Percentiles rank a stretch among this genome's conserved stretches.
Conservation (phyloP, 2,329 filamentous ascomycete species). For the Balansia obtecta region DNA sequence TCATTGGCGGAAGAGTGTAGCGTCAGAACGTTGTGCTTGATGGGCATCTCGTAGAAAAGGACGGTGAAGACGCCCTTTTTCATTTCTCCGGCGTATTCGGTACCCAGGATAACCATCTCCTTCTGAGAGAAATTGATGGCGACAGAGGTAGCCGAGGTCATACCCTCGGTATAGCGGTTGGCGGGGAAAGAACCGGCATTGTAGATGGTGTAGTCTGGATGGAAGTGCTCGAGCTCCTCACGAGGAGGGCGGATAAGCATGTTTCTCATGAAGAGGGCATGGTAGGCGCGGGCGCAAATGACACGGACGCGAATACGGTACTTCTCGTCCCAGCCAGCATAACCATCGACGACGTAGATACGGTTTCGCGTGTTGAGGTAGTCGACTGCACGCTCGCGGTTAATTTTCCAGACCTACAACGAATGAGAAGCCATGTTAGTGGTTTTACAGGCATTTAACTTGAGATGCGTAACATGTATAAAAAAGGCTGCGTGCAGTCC, state of each 20-base stretch:
- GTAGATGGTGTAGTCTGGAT: conserved; percentile 99
- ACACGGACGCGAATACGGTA: conserved; percentile 97
- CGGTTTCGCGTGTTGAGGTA: conserved; percentile 98
- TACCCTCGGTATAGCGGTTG: conserved; percentile 94
- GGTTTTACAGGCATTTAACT: conserved; percentile 8
- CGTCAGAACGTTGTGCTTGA: conserved; percentile 98
- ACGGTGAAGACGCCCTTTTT: conserved; percentile 99
- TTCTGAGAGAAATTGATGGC: conserved; percentile 98
- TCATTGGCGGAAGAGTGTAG: conserved; percentile 98
- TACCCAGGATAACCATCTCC: conserved; percentile 99
- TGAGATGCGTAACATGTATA: neutral
- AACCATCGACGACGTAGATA: conserved; percentile 97
- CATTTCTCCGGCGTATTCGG: conserved; percentile 76
- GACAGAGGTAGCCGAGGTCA: conserved; percentile 97
- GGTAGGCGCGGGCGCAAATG: conserved; percentile 96
- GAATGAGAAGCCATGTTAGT: neutral
- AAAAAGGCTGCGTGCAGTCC: too few relatives aligned
- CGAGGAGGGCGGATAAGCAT: conserved; percentile 93
- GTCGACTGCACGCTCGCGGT: conserved; percentile 95
- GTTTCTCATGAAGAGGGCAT: conserved; percentile 99
- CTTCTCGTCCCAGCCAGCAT: conserved; percentile 95
- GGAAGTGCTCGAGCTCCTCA: conserved; percentile 93
- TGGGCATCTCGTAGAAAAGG: conserved; percentile 99
- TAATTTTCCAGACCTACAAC: conserved; percentile 92
- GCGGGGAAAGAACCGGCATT: conserved; percentile 97